These are phyloP conservation scores for Leccinum solheimii DNA, from an alignment of 1,284 basidiomycete species.

Conservation along the genomic window DNA sequence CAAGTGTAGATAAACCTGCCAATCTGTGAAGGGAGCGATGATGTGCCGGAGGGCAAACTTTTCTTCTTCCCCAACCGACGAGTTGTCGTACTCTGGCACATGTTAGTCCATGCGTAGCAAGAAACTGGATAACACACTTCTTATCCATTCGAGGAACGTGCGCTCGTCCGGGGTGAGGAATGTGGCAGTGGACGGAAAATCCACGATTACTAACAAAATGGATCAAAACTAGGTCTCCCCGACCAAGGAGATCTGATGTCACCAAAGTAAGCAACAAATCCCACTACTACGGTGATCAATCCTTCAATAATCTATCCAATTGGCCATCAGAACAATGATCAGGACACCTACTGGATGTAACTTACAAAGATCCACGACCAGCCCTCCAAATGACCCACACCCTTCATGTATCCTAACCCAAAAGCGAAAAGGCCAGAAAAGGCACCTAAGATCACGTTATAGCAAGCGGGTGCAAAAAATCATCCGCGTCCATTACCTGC, in stretches of 20 bases:
- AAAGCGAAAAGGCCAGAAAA: slow-evolving; percentile 36
- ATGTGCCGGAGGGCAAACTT: slow-evolving; percentile 39
- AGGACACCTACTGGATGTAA: background rate
- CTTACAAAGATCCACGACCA: slow-evolving; percentile 44
- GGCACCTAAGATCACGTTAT: slow-evolving; percentile 32
- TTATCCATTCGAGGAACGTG: slow-evolving; percentile 49
- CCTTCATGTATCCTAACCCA: slow-evolving; percentile 29
- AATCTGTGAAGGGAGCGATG: slow-evolving; percentile 55
- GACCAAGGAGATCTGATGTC: background rate
- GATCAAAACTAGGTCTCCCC: background rate
- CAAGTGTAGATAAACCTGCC: slow-evolving; percentile 51
- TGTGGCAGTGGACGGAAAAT: slow-evolving; percentile 46
- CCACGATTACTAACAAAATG: slow-evolving; percentile 40
- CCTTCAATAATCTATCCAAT: slow-evolving; percentile 44
- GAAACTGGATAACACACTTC: slow-evolving; percentile 43
- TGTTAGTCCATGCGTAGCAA: background rate
- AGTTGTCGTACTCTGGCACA: slow-evolving; percentile 52
- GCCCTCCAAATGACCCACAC: slow-evolving; percentile 27
- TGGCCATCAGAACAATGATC: background rate
- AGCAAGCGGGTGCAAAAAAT: background rate
- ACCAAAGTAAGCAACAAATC: slow-evolving; percentile 34
- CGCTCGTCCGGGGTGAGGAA: slow-evolving; percentile 50
- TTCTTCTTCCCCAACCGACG: slow-evolving; percentile 60
- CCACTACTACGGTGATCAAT: slow-evolving; percentile 37
- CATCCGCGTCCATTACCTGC: slow-evolving; percentile 16